A percentile compares a stretch with the other conserved stretches of the same genome.
These are phyloP conservation scores for Pyrenochaeta sp. DNA, from an alignment of 2,329 filamentous ascomycete genomes.

Conservation along the genomic window DNA sequence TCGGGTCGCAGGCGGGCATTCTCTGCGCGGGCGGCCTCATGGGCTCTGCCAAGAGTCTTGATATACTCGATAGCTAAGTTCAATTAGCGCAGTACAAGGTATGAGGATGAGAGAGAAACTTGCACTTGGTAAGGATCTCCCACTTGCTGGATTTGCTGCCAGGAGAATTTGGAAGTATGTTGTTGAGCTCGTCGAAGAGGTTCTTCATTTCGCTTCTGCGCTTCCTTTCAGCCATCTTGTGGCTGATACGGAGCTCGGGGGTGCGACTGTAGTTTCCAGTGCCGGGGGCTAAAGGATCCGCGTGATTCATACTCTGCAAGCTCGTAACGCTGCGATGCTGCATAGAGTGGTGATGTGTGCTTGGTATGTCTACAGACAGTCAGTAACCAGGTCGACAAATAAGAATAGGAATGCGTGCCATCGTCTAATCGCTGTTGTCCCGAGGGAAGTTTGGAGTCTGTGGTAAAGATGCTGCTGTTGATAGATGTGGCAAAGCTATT, in stretches of 20 bases:
- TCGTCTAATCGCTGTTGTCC: conserved; percentile 79
- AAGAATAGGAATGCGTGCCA: conserved; percentile 44
- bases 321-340: conserved; percentile 77
- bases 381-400: conserved; percentile 22
- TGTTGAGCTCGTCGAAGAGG: conserved; percentile 80
- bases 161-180: conserved; percentile 80
- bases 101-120: conserved; percentile 30
- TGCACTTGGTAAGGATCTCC: conserved; percentile 88
- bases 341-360: conserved; percentile 75
- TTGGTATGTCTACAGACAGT: conserved; percentile 50
- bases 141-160: conserved; percentile 89
- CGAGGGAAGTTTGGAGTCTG: conserved; percentile 74
- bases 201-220: conserved; percentile 89
- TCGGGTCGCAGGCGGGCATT: conserved; percentile 55
- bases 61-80: conserved; percentile 60
- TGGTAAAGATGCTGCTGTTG: conserved; percentile 80
- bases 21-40: conserved; percentile 52
- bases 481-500: conserved; percentile 81
- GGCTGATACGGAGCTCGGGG: conserved; percentile 81
- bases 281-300: conserved; percentile 57
- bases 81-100: conserved; percentile 14
- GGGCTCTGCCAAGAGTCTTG: conserved; percentile 48
- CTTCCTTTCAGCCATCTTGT: conserved; percentile 86
- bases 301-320: conserved; percentile 68
- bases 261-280: conserved; percentile 83